These are phyloP conservation scores for Chaetomium tenue DNA, from an alignment of 495 filamentous ascomycete species.

Conservation along the genomic window DNA sequence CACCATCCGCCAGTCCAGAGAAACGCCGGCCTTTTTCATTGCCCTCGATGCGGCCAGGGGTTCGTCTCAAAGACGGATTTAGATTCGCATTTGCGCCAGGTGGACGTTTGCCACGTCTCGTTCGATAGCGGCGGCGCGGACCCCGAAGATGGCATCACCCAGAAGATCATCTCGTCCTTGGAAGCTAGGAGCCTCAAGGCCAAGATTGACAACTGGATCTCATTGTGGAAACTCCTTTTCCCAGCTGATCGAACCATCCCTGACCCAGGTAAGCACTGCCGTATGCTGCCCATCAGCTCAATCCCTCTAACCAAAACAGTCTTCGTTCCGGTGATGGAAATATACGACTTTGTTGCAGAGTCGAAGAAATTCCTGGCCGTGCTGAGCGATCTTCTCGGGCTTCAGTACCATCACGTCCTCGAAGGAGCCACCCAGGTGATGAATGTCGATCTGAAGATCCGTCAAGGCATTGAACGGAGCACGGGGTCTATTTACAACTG, in stretches of 20 bases:
- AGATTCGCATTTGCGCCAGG: conserved; percentile 30
- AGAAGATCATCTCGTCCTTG: conserved; percentile 35
- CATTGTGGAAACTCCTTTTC: conserved; percentile 34
- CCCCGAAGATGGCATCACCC: conserved; percentile 35
- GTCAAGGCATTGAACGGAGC: conserved; percentile 33
- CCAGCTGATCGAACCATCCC: conserved; percentile 29
- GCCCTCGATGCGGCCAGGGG: conserved; percentile 33
- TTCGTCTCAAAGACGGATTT: conserved; percentile 33
- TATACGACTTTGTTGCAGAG: conserved; percentile 35
- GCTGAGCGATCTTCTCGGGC: conserved; percentile 31
- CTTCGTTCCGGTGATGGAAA: conserved; percentile 37
- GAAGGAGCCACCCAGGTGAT: conserved; percentile 21
- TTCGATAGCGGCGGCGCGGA: conserved; percentile 31
- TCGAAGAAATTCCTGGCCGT: conserved; percentile 30
- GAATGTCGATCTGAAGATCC: conserved; percentile 31
- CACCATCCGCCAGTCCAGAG: conserved; percentile 35
- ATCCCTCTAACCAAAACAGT: conserved; percentile 16
- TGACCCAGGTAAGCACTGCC: conserved; percentile 26
- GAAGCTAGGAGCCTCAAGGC: conserved; percentile 32
- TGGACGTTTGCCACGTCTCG: conserved; percentile 27
- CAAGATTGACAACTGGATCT: conserved; percentile 37
- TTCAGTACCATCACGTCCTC: conserved; percentile 34
- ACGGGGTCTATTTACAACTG: conserved; percentile 32
- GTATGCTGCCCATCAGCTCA: background rate
- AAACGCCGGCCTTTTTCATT: conserved; percentile 32